Base-by-base conservation (phyloP, 495 filamentous ascomycete species). In the Lophium mytilinum region DNA sequence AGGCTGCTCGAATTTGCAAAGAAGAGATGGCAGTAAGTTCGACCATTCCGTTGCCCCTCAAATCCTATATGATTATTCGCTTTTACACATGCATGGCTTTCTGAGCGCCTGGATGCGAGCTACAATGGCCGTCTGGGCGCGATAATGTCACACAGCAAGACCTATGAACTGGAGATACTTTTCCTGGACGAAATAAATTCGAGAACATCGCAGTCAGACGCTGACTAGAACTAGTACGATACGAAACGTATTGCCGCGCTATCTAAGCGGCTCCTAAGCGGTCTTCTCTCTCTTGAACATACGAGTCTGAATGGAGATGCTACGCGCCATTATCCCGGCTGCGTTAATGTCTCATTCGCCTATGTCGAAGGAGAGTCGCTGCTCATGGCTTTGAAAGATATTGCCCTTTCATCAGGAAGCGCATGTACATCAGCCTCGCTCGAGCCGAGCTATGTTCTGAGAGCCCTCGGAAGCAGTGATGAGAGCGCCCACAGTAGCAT, bases 401-500 rank as follows among this genome's bases (percentile, higher is more conserved):
- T 98, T 75, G 93, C 93, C 0, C 76, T 98, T 14, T 97, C 93
- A 39, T 97, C 94, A 1, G 93, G 93, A 50, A 96, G 90, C 66
- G 93, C 93, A 7, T 98, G 93, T 73, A 98, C 93, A 9, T 96
- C 92, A 18, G 92, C 94, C 1, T 97, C 94, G 24, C 73, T 98
- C 36, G 93, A 98, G 72, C 93, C 93, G 17, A 92, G 87, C 71
- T 98, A 98, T 68, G 93, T 98, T 33, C 78, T 98, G 19, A 83
- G 94, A 42, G 93, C 93, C 11, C 76, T 98, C 37, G 93, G 93
- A 17, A 95, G 84, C 76, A 95, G 89, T 63, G 93, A 98, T 66
- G 93, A 97, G 77, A 96, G 84, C 68, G 93, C 93, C 30, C 93
- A 98, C 74, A 95, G 89, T 71, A 95, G 89, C 76, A 97, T 98